These are phyloP conservation scores for Cyberlindnera misumaiensis DNA, from an alignment of 805 yeast species.

Conservation along the genomic window DNA sequence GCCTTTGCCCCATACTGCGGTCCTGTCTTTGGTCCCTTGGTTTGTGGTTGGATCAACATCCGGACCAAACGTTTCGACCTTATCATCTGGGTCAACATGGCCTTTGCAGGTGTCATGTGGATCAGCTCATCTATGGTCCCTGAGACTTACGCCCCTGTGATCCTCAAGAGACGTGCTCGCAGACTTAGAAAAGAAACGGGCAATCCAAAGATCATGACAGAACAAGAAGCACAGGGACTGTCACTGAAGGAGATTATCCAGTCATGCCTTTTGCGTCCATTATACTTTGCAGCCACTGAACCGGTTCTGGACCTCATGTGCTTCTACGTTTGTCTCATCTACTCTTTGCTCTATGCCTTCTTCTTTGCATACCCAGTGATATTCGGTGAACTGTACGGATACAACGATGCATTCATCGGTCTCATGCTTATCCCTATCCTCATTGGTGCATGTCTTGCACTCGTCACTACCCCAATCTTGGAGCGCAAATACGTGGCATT, in stretches of 20 bases:
- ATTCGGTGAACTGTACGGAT: slow-evolving; percentile 70
- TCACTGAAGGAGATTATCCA: slow-evolving; percentile 60
- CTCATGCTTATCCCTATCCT: slow-evolving; percentile 85
- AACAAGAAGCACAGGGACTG: slow-evolving; percentile 80
- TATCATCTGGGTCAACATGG: slow-evolving; percentile 88
- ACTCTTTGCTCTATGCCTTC: slow-evolving; percentile 86
- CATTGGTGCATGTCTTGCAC: slow-evolving; percentile 76
- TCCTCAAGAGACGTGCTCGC: slow-evolving; percentile 59
- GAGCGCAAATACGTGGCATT: slow-evolving; percentile 55
- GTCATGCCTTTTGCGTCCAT: slow-evolving; percentile 73
- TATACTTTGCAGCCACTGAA: slow-evolving; percentile 69
- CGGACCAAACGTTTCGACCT: slow-evolving; percentile 62
- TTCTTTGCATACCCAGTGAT: slow-evolving; percentile 94
- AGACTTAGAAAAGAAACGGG: slow-evolving; percentile 73
- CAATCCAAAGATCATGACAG: slow-evolving; percentile 80
- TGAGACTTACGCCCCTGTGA: slow-evolving; percentile 87
- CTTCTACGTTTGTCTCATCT: slow-evolving; percentile 80
- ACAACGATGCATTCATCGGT: slow-evolving; percentile 72
- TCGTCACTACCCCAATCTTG: slow-evolving; percentile 65
- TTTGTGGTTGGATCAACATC: slow-evolving; percentile 78
- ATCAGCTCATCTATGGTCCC: slow-evolving; percentile 59
- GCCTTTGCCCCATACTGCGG: slow-evolving; percentile 93
- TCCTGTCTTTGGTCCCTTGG: slow-evolving; percentile 84
- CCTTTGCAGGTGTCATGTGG: slow-evolving; percentile 84
- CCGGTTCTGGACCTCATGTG: slow-evolving; percentile 83